A percentile compares a stretch with the other conserved stretches of the same genome.
Evolutionary conservation across 495 filamentous ascomycete species (phyloP).

Genomic region (Daldinia vernicosa): DNA sequence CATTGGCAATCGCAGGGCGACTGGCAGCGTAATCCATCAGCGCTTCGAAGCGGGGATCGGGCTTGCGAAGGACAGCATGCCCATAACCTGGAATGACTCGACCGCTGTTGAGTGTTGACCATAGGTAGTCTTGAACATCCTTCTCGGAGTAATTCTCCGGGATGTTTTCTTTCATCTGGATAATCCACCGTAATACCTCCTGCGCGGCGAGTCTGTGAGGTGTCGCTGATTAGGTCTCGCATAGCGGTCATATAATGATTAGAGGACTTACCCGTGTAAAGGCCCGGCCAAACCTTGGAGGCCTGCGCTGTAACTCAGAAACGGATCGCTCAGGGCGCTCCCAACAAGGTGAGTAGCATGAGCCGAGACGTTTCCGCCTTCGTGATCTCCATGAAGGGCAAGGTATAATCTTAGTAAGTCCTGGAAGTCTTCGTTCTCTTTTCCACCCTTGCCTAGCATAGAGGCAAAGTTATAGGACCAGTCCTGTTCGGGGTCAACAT

Average conservation of each 20-base stretch:
- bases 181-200: constrained; percentile 94
- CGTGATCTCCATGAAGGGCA: constrained; percentile 96
- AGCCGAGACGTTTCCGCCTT: constrained; percentile 96
- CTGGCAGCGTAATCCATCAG: constrained; percentile 93
- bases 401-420: constrained; percentile 93
- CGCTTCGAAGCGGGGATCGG: constrained; percentile 94
- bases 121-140: constrained; percentile 87
- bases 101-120: constrained; percentile 90
- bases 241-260: not conserved
- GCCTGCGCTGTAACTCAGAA: constrained; percentile 94
- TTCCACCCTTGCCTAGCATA: constrained; percentile 90
- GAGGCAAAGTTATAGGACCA: constrained; percentile 99
- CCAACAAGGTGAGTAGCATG: constrained; percentile 98
- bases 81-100: constrained; percentile 97
- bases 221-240: constrained; percentile 23
- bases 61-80: constrained; percentile 97
- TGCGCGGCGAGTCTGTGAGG: constrained; percentile 79
- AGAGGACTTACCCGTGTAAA: constrained; percentile 74
- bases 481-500: constrained; percentile 84
- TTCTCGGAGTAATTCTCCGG: constrained; percentile 78
- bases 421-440: constrained; percentile 90
- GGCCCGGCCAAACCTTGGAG: constrained; percentile 95
- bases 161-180: constrained; percentile 91
- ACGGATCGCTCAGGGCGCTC: constrained; percentile 93
- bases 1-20: constrained; percentile 81